Percentiles rank a stretch among this genome's conserved stretches.
These are phyloP conservation scores for Niebla homalea DNA, from an alignment of 495 filamentous ascomycete species.

Conservation along the genomic window DNA sequence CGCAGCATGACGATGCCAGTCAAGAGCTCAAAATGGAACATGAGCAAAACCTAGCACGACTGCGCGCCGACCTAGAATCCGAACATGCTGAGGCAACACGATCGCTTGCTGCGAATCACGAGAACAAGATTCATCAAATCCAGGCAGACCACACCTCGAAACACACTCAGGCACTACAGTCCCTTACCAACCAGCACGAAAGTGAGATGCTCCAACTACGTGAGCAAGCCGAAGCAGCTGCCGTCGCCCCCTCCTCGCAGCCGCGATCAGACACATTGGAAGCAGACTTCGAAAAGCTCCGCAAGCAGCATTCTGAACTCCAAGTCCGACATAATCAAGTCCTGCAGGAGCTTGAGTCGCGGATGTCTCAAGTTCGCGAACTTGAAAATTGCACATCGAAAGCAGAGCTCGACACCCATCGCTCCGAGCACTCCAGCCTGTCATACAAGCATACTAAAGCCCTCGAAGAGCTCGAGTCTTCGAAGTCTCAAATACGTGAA, in stretches of 20 bases:
- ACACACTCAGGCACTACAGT: not conserved
- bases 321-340: too few relatives aligned
- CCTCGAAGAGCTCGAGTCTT: not conserved
- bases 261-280: not conserved
- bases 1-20: too few relatives aligned
- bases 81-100: slow-evolving; percentile 4
- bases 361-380: too few relatives aligned
- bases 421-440: not conserved
- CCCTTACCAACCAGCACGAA: not conserved
- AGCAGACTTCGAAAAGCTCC: slow-evolving; percentile 6
- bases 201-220: not conserved
- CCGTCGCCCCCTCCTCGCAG: not conserved
- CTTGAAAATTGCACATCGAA: not conserved
- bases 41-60: not conserved
- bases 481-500: not conserved
- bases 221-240: slow-evolving; percentile 4
- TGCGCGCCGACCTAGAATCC: not conserved
- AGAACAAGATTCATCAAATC: not conserved
- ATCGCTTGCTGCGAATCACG: not conserved
- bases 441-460: not conserved
- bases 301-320: not conserved
- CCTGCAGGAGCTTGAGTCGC: too few relatives aligned
- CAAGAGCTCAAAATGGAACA: not conserved
- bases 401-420: too few relatives aligned
- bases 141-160: slow-evolving; percentile 1